Percentiles rank a stretch among this genome's conserved stretches.
Evolutionary conservation across 2,329 filamentous ascomycete genomes (phyloP).

Genomic region (Epichloe elymi): DNA sequence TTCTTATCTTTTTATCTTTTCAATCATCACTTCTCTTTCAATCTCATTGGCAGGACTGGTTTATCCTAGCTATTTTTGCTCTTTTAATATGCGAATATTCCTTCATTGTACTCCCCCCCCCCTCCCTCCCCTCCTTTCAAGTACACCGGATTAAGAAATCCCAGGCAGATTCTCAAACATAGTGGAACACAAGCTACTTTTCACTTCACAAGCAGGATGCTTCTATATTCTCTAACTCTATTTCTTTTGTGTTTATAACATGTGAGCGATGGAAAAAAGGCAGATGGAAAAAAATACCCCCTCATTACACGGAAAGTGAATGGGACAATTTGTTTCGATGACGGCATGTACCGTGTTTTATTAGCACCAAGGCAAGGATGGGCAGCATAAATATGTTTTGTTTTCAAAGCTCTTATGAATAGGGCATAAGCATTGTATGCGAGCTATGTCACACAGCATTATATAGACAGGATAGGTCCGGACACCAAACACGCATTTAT

Average conservation of each 20-base stretch:
- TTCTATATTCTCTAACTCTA: background rate
- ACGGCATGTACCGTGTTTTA: background rate
- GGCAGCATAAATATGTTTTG: slow-evolving; percentile 6
- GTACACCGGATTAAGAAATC: background rate
- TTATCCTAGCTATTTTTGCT: slow-evolving; percentile 2
- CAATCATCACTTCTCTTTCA: background rate
- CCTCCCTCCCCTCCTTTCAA: no score
- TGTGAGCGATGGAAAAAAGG: background rate
- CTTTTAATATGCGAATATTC: background rate
- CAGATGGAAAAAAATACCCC: slow-evolving; percentile 4
- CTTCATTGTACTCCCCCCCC: background rate
- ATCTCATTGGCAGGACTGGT: slow-evolving; percentile 1
- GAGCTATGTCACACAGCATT: background rate
- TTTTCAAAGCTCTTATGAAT: background rate
- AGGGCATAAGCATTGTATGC: background rate
- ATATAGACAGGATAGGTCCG: slow-evolving; percentile 4
- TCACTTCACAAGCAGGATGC: background rate
- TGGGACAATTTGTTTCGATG: slow-evolving; percentile 2
- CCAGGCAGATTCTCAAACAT: background rate
- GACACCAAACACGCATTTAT: background rate
- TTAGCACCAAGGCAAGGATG: background rate
- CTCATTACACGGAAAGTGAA: background rate
- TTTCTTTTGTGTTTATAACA: slow-evolving; percentile 4
- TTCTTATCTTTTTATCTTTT: background rate
- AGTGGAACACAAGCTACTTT: background rate